phyloP scores from a whole-genome alignment of 2,329 filamentous ascomycete species.

The Stagonosporopsis chrysanthemi region DNA sequence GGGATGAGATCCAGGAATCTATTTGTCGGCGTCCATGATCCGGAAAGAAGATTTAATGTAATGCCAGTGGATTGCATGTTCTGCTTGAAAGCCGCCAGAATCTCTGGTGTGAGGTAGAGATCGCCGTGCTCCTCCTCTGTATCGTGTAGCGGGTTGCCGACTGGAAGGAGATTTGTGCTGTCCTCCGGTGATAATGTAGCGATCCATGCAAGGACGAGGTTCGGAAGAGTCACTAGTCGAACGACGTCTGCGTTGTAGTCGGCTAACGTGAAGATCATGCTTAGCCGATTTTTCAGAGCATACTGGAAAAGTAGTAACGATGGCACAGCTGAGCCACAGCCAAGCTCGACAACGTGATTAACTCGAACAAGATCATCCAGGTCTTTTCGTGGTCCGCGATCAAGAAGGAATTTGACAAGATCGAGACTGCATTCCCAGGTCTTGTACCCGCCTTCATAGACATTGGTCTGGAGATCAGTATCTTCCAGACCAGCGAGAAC shows the following conservation, averaged over 20 bases:
- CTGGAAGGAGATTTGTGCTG: slow-evolving; percentile 23
- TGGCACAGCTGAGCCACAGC: slow-evolving; percentile 79
- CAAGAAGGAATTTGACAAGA: slow-evolving; percentile 70
- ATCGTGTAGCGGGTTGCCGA: slow-evolving; percentile 31
- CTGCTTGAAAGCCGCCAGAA: slow-evolving; percentile 66
- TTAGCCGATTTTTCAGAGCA: slow-evolving; percentile 56
- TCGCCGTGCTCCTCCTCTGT: slow-evolving; percentile 55
- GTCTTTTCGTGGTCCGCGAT: slow-evolving; percentile 58
- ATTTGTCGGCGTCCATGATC: slow-evolving; percentile 70
- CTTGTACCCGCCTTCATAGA: slow-evolving; percentile 89
- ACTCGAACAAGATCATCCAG: slow-evolving; percentile 59
- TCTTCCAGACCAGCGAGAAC: slow-evolving; percentile 50
- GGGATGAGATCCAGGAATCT: slow-evolving; percentile 67
- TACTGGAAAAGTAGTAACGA: slow-evolving; percentile 75
- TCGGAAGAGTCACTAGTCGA: slow-evolving; percentile 79
- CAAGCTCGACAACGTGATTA: slow-evolving; percentile 67
- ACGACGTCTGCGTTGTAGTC: slow-evolving; percentile 84
- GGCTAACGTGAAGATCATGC: slow-evolving; percentile 70
- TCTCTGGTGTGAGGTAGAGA: slow-evolving; percentile 66
- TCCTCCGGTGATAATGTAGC: slow-evolving; percentile 32
- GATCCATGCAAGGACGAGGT: slow-evolving; percentile 74
- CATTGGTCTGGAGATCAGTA: slow-evolving; percentile 79
- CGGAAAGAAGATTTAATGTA: slow-evolving; percentile 72
- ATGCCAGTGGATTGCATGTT: slow-evolving; percentile 62
- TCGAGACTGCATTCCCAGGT: slow-evolving; percentile 89